Percentiles rank a stretch among this genome's conserved stretches.
Evolutionary conservation across 805 yeast genomes (phyloP).

Genomic region (Spathaspora hagerdaliae): DNA sequence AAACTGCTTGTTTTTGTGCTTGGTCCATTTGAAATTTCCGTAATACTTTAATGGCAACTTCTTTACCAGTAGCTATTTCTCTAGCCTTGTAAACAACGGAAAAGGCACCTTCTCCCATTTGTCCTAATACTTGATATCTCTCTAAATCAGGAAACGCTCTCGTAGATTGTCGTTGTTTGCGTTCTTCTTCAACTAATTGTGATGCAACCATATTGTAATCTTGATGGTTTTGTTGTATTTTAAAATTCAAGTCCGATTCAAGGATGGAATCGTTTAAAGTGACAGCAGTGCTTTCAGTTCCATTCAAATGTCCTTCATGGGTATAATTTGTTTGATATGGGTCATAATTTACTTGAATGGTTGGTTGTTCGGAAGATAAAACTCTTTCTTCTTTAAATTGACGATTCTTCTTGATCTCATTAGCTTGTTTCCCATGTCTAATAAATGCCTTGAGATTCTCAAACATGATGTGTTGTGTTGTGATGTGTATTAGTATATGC

Average conservation of each 20-base stretch:
- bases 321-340: background rate
- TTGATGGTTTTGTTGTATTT: background rate
- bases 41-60: slow-evolving; percentile 57
- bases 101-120: slow-evolving; percentile 81
- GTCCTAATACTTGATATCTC: slow-evolving; percentile 41
- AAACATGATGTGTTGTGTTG: slow-evolving; percentile 16
- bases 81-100: slow-evolving; percentile 69
- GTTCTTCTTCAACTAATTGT: slow-evolving; percentile 35
- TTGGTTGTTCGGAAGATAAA: background rate
- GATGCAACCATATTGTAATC: slow-evolving; percentile 24
- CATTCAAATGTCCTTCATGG: background rate
- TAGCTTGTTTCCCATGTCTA: slow-evolving; percentile 62
- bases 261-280: background rate
- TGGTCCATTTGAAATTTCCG: slow-evolving; percentile 64
- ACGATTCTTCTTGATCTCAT: slow-evolving; percentile 20
- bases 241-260: background rate
- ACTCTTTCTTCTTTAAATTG: background rate
- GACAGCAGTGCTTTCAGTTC: background rate
- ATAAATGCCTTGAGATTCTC: slow-evolving; percentile 57
- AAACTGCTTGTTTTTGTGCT: slow-evolving; percentile 61
- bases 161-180: slow-evolving; percentile 10
- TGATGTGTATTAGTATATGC: background rate
- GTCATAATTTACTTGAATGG: background rate
- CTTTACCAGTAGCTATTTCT: slow-evolving; percentile 29
- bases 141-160: slow-evolving; percentile 26